Evolutionary conservation across 1,284 basidiomycete species (phyloP), one percentile per base, ranked within the genome.

Genomic region (Boletus sp.): DNA sequence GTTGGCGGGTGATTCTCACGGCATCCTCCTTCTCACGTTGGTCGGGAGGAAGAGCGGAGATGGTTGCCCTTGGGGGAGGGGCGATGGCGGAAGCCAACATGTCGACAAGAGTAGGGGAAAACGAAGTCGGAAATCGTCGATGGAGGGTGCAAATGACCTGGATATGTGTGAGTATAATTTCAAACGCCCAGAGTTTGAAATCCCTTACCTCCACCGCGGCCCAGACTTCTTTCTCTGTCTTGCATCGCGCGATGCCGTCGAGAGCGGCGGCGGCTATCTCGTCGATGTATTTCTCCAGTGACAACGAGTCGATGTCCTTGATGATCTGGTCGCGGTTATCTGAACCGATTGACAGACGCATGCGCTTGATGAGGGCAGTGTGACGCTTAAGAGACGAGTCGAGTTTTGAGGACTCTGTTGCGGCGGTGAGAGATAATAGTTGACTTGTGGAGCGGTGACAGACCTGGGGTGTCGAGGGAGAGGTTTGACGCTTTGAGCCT

Each of bases 321-420:
- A 94, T 72, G 50, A 96, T 81, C 58, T 88, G 84, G 55, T 93
- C 90, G 44, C 81, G 81, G 62, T 89, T 84, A 54, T 92, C 91
- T 25, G 74, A 63, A 41, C 87, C 84, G 59, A 94, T 74, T 27
- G 88, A 89, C 62, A 84, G 88, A 32, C 84, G 80, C 60, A 95
- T 85, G 30, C 89, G 83, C 68, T 94, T 97, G 56, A 96, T 90
- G 54, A 95, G 78, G 1, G 91, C 90, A 1, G 92, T 96, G 67
- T 98, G 93, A 19, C 91, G 84, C 70, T 93, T 97, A 50, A 98
- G 71, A 30, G 94, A 96, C 3, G 94, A 92, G 66, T 97, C 94
- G 29, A 94, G 75, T 62, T 80, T 88, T 14, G 75, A 72, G 8
- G 75, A 67, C 58, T 82, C 84, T 88, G 55, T 16, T 36, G 30